Percentiles rank a stretch among this genome's conserved stretches.
These are phyloP conservation scores for Ceratocystis destructans DNA, from an alignment of 2,329 filamentous ascomycete genomes.

Conservation along the genomic window DNA sequence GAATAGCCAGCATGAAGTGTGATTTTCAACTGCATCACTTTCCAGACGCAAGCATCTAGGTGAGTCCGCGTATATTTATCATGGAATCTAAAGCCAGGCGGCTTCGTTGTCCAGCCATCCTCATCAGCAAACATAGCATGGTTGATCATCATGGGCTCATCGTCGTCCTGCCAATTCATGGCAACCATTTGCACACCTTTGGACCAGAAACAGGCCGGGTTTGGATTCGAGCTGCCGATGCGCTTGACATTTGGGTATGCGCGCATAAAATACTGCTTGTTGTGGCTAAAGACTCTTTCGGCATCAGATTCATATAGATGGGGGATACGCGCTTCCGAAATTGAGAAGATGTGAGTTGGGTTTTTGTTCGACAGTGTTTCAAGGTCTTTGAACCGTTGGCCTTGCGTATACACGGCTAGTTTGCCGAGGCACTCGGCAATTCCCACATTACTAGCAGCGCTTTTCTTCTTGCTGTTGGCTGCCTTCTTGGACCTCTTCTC, in stretches of 20 bases:
- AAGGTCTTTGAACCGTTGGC: conserved; percentile 65
- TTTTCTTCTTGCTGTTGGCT: not conserved
- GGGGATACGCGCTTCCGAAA: conserved; percentile 66
- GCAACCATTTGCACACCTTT: conserved; percentile 95
- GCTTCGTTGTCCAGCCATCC: conserved; percentile 75
- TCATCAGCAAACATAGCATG: conserved; percentile 91
- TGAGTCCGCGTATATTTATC: conserved; percentile 31
- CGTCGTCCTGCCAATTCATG: conserved; percentile 92
- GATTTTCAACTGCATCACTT: conserved; percentile 53
- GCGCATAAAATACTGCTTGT: conserved; percentile 75
- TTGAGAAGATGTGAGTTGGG: conserved; percentile 66
- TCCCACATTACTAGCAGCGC: not conserved
- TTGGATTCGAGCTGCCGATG: conserved; percentile 83
- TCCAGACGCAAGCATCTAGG: conserved; percentile 34
- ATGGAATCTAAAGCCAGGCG: conserved; percentile 51
- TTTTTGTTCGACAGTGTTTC: conserved; percentile 47
- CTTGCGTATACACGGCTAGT: conserved; percentile 75
- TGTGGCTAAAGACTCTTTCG: conserved; percentile 71
- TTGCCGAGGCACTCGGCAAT: conserved; percentile 40
- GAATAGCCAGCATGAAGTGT: conserved; percentile 65
- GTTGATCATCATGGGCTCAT: conserved; percentile 91
- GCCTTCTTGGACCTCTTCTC: conserved; percentile 3
- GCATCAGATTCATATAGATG: conserved; percentile 46
- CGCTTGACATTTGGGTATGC: conserved; percentile 74
- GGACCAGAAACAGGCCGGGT: conserved; percentile 83